Conservation (phyloP, 176 grass and related monocot species). For the Ampelocalamus luodianensis region DNA sequence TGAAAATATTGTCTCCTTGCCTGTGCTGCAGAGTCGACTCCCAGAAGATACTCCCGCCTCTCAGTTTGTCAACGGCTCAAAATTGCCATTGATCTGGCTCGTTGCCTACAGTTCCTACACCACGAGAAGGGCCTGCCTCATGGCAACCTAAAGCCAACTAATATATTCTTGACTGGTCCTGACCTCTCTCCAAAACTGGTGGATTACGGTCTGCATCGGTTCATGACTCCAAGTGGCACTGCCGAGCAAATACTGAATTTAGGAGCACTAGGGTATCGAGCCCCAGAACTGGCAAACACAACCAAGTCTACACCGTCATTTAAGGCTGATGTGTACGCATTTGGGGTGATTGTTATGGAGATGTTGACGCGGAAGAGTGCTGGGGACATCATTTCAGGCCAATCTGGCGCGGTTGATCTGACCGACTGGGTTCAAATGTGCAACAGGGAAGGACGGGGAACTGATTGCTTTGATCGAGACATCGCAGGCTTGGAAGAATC, state of each 20-base stretch:
- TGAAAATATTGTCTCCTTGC: slow-evolving; percentile 13
- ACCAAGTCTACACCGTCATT: slow-evolving; percentile 66
- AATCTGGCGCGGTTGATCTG: slow-evolving; percentile 85
- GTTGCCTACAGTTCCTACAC: slow-evolving; percentile 78
- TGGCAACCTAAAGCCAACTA: slow-evolving; percentile 91
- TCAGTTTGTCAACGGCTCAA: slow-evolving; percentile 79
- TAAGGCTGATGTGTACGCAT: slow-evolving; percentile 90
- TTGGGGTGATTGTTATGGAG: slow-evolving; percentile 84
- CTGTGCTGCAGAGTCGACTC: slow-evolving; percentile 81
- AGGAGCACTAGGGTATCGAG: slow-evolving; percentile 81
- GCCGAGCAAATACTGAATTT: slow-evolving; percentile 90
- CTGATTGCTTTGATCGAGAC: slow-evolving; percentile 94
- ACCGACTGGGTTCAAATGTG: slow-evolving; percentile 99
- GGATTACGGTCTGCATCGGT: slow-evolving; percentile 79
- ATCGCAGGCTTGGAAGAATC: slow-evolving; percentile 92
- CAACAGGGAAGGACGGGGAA: slow-evolving; percentile 86
- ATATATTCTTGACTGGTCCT: slow-evolving; percentile 89
- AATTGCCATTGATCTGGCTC: slow-evolving; percentile 78
- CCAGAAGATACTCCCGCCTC: slow-evolving; percentile 89
- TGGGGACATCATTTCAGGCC: slow-evolving; percentile 95
- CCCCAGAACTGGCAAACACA: slow-evolving; percentile 70
- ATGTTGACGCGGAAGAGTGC: slow-evolving; percentile 91
- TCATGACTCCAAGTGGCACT: slow-evolving; percentile 71
- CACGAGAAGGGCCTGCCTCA: slow-evolving; percentile 81
- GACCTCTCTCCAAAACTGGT: slow-evolving; percentile 87